phyloP scores from a whole-genome alignment of 2,329 filamentous ascomycete species.

The Akanthomyces dipterigenus region DNA sequence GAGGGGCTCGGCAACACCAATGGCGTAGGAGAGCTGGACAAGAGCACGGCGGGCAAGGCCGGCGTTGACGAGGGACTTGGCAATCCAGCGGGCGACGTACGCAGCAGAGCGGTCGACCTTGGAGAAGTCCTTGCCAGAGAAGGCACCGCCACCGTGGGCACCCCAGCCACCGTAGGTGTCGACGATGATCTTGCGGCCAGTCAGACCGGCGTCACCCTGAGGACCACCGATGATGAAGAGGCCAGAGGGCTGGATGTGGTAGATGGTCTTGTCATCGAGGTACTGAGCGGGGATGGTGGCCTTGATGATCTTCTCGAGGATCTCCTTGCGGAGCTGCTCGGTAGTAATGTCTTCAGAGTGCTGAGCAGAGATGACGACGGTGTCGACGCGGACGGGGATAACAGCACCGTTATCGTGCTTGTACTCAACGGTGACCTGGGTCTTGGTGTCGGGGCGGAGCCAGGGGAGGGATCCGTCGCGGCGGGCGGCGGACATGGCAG shows the following conservation, averaged over 20 bases:
- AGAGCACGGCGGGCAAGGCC: slow-evolving; percentile 86
- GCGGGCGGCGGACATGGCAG: slow-evolving; percentile 85
- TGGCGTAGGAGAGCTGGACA: slow-evolving; percentile 98
- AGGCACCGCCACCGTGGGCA: slow-evolving; percentile 98
- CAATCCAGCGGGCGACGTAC: slow-evolving; percentile 97
- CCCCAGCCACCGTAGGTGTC: slow-evolving; percentile 99
- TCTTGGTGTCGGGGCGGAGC: slow-evolving; percentile 99
- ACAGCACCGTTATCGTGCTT: slow-evolving; percentile 93
- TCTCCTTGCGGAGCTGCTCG: slow-evolving; percentile 87
- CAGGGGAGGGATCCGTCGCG: slow-evolving; percentile 83
- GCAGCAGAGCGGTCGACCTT: slow-evolving; percentile 98
- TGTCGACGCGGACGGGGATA: slow-evolving; percentile 87
- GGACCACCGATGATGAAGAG: slow-evolving; percentile 99
- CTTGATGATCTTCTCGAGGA: slow-evolving; percentile 96
- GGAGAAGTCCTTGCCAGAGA: slow-evolving; percentile 99
- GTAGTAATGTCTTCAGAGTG: slow-evolving; percentile 84
- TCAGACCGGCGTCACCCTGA: slow-evolving; percentile 97
- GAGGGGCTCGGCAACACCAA: slow-evolving; percentile 95
- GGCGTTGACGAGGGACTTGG: slow-evolving; percentile 91
- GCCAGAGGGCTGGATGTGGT: slow-evolving; percentile 98
- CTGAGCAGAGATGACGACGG: slow-evolving; percentile 93
- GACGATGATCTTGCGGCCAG: slow-evolving; percentile 98
- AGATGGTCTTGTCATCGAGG: slow-evolving; percentile 87
- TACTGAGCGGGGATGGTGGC: slow-evolving; percentile 87
- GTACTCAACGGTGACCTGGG: slow-evolving; percentile 98